Conservation (phyloP, 1,139 yeast genomes). For the Yamadazyma sp. region DNA sequence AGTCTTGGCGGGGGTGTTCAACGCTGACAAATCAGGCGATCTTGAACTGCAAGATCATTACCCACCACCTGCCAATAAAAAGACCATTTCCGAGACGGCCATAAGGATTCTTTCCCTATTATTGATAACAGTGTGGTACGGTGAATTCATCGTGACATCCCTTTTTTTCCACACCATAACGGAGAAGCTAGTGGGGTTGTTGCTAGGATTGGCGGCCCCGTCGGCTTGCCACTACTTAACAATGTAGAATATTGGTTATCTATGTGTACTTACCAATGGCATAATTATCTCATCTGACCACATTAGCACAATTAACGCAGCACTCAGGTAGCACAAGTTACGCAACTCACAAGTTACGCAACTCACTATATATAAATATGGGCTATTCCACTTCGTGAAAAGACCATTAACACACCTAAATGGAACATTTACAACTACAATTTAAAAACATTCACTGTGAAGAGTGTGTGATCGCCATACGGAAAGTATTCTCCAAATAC, state of each 20-base stretch:
- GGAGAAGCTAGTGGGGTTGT: slow-evolving; percentile 56
- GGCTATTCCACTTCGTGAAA: not conserved
- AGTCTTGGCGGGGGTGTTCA: slow-evolving; percentile 1
- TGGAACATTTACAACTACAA: slow-evolving; percentile 27
- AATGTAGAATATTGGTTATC: too few relatives aligned
- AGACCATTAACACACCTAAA: slow-evolving; percentile 1
- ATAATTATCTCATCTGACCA: slow-evolving; percentile 5
- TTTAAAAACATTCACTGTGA: slow-evolving; percentile 53
- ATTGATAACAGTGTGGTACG: slow-evolving; percentile 13
- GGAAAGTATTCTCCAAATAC: slow-evolving; percentile 11
- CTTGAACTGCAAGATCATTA: slow-evolving; percentile 7
- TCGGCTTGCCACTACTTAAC: too few relatives aligned
- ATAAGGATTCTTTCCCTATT: not conserved
- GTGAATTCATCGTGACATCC: slow-evolving; percentile 53
- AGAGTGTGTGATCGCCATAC: slow-evolving; percentile 44
- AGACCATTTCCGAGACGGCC: slow-evolving; percentile 1
- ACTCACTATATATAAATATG: not conserved
- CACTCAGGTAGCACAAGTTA: not conserved
- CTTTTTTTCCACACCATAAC: slow-evolving; percentile 59
- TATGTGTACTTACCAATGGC: slow-evolving; percentile 5
- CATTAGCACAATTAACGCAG: slow-evolving; percentile 3
- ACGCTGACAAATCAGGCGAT: slow-evolving; percentile 7
- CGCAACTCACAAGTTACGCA: too few relatives aligned
- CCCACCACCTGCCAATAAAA: slow-evolving; percentile 3
- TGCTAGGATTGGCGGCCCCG: slow-evolving; percentile 47